phyloP scores from a whole-genome alignment of 2,329 filamentous ascomycete species.

The Cladosporium sp. region DNA sequence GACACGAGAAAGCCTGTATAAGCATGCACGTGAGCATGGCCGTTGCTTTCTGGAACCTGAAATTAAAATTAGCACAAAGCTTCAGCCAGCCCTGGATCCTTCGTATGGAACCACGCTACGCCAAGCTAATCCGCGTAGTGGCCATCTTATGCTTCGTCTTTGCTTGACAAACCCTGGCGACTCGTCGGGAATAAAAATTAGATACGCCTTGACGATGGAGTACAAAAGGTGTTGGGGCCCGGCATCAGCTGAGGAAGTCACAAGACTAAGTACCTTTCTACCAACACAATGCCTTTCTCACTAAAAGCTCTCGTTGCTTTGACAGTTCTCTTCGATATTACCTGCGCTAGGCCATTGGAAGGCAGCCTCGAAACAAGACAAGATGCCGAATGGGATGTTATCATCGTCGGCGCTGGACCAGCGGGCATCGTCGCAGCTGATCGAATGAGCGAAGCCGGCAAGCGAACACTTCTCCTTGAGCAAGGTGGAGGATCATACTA shows the following conservation, averaged over 20 bases:
- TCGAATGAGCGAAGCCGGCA: constrained; percentile 54
- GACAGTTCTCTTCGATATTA: not conserved
- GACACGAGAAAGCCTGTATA: constrained; percentile 7
- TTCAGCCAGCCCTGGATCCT: not conserved
- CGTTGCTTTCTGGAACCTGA: not conserved
- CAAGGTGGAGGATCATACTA: constrained; percentile 49
- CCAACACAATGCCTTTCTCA: constrained; percentile 15
- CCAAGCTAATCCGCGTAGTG: constrained; percentile 11
- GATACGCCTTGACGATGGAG: not conserved
- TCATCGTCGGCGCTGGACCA: constrained; percentile 55
- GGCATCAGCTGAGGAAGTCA: not conserved
- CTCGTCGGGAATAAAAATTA: constrained; percentile 1
- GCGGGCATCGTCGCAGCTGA: constrained; percentile 57
- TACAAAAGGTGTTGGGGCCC: constrained; percentile 11
- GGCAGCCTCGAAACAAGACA: constrained; percentile 16
- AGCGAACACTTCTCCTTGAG: constrained; percentile 56
- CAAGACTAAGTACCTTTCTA: not conserved
- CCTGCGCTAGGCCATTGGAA: constrained; percentile 12
- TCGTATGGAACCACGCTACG: constrained; percentile 1
- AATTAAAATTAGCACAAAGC: constrained; percentile 15
- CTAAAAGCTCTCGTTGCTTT: constrained; percentile 2
- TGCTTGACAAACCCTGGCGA: constrained; percentile 6
- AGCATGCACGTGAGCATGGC: not conserved
- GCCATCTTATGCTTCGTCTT: constrained; percentile 9
- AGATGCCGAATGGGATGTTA: constrained; percentile 33